phyloP scores from a whole-genome alignment of 1,284 basidiomycete genomes.

The Vanrija humicola region DNA sequence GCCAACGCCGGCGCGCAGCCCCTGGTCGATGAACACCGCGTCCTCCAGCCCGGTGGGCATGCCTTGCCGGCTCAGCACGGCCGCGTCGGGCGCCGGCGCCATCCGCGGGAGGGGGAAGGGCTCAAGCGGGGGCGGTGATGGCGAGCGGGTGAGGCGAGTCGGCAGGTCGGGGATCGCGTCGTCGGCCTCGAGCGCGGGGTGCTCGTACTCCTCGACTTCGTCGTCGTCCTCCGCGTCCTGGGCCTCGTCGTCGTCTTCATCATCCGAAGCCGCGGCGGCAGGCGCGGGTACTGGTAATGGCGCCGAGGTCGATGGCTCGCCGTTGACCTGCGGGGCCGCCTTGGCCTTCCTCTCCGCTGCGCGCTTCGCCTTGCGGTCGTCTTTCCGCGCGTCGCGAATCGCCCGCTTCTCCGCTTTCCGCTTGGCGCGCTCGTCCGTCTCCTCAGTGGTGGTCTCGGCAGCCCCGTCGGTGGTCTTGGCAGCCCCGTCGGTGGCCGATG shows the following conservation, averaged over 20 bases:
- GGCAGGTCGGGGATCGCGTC: constrained; percentile 17
- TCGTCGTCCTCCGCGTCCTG: constrained; percentile 11
- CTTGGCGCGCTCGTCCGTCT: constrained; percentile 6
- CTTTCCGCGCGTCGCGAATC: constrained; percentile 8
- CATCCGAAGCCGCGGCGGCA: constrained; percentile 1
- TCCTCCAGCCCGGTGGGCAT: constrained; percentile 68
- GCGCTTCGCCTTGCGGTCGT: constrained; percentile 10
- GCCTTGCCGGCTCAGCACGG: constrained; percentile 67
- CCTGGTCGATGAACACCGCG: constrained; percentile 67
- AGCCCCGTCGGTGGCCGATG: neutral
- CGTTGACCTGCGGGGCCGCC: constrained; percentile 6
- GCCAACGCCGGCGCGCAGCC: constrained; percentile 54
- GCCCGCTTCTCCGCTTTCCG: constrained; percentile 16
- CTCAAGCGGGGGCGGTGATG: constrained; percentile 40
- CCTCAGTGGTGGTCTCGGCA: neutral
- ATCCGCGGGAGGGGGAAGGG: constrained; percentile 66
- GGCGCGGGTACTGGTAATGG: no score
- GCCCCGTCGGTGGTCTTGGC: neutral
- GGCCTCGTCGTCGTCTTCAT: constrained; percentile 18
- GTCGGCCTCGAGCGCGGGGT: neutral
- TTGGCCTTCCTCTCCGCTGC: constrained; percentile 7
- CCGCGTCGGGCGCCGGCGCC: constrained; percentile 67
- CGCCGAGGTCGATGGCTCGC: neutral
- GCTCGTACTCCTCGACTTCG: constrained; percentile 11
- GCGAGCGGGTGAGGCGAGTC: constrained; percentile 10